Conservation (phyloP, 1,284 basidiomycete species). For the Ceratobasidium sp. region DNA sequence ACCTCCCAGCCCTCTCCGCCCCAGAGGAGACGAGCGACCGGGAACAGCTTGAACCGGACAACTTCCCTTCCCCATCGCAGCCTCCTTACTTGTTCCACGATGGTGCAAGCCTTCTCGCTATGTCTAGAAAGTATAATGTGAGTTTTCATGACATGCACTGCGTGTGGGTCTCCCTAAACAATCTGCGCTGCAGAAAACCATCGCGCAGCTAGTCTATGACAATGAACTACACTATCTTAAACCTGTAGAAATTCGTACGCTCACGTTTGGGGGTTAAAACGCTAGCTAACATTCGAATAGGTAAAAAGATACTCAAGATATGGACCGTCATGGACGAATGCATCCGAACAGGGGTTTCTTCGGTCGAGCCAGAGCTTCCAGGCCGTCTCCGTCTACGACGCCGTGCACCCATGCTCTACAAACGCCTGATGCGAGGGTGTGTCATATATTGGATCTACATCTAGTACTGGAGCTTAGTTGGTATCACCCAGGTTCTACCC, state of each 20-base stretch:
- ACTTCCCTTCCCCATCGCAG: conserved; percentile 56
- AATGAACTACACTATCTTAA: conserved; percentile 87
- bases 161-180: neutral
- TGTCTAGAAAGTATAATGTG: conserved; percentile 88
- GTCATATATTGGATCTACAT: conserved; percentile 50
- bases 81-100: conserved; percentile 90
- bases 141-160: conserved; percentile 51
- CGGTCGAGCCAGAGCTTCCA: conserved; percentile 81
- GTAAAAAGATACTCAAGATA: conserved; percentile 75
- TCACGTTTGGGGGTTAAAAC: conserved; percentile 39
- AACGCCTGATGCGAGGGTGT: conserved; percentile 87
- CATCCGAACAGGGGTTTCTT: conserved; percentile 88
- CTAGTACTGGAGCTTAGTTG: neutral
- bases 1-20: neutral
- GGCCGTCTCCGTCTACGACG: conserved; percentile 84
- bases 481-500: conserved; percentile 71
- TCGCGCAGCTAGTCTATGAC: conserved; percentile 95
- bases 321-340: conserved; percentile 96
- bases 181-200: conserved; percentile 75
- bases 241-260: conserved; percentile 77
- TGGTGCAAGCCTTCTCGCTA: conserved; percentile 78
- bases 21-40: conserved; percentile 49
- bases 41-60: neutral
- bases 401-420: conserved; percentile 87
- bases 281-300: conserved; percentile 31